Conservation (phyloP, 1,284 basidiomycete species). For the Neolentinus lepideus region DNA sequence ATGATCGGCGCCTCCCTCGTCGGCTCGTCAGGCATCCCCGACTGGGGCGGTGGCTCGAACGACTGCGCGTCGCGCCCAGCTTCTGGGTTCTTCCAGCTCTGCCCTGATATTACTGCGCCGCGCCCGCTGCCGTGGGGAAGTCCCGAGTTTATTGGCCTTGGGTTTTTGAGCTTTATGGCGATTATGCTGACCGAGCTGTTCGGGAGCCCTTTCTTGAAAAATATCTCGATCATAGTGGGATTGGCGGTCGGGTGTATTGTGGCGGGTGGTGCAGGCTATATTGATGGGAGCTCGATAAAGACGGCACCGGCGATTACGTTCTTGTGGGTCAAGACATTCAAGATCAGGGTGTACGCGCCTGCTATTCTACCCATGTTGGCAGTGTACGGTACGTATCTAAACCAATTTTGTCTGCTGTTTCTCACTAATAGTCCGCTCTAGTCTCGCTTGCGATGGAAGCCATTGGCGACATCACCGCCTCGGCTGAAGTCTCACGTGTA, state of each 20-base stretch:
- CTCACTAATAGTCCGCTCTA: conserved; percentile 15
- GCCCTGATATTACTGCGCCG: conserved; percentile 63
- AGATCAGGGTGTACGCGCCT: conserved; percentile 71
- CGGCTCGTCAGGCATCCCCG: conserved; percentile 64
- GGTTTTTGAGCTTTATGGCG: conserved; percentile 75
- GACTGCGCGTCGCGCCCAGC: conserved; percentile 52
- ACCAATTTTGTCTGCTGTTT: neutral
- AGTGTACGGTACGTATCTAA: conserved; percentile 54
- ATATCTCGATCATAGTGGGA: conserved; percentile 69
- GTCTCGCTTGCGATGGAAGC: conserved; percentile 78
- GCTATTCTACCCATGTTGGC: conserved; percentile 81
- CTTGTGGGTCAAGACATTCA: conserved; percentile 78
- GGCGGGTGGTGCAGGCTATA: conserved; percentile 69
- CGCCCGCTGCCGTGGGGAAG: conserved; percentile 63
- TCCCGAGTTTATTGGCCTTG: conserved; percentile 78
- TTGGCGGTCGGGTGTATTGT: conserved; percentile 74
- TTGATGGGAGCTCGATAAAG: conserved; percentile 54
- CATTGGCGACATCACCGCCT: conserved; percentile 83
- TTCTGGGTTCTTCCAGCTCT: conserved; percentile 61
- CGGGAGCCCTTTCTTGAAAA: conserved; percentile 80
- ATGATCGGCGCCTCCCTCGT: conserved; percentile 76
- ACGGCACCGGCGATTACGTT: conserved; percentile 74
- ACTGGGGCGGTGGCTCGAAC: conserved; percentile 83
- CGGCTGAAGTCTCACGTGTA: conserved; percentile 73
- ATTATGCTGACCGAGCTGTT: conserved; percentile 77